phyloP scores from a whole-genome alignment of 1,284 basidiomycete genomes.

The Marasmius fiardii region DNA sequence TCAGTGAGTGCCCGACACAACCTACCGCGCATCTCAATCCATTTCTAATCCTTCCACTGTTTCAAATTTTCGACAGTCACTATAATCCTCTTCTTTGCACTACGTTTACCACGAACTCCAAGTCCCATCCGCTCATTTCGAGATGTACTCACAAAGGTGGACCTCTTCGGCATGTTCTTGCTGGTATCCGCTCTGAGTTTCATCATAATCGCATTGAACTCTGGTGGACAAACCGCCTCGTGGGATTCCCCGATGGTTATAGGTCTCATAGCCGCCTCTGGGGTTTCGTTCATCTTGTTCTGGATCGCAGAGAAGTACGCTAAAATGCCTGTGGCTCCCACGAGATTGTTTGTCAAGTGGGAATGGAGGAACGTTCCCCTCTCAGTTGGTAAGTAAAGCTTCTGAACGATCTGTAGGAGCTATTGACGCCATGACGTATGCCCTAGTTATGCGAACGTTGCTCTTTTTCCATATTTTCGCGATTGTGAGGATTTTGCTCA shows the following conservation, averaged over 20 bases:
- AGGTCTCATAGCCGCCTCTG: constrained; percentile 24
- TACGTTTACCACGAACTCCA: constrained; percentile 19
- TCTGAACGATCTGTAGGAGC: not conserved
- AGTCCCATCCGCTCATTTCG: constrained; percentile 16
- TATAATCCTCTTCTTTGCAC: constrained; percentile 22
- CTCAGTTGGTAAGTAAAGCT: constrained; percentile 21
- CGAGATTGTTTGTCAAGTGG: constrained; percentile 26
- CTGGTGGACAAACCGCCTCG: constrained; percentile 27
- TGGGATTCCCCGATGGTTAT: constrained; percentile 29
- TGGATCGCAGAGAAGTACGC: constrained; percentile 26
- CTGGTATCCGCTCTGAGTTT: constrained; percentile 23
- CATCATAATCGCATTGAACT: constrained; percentile 28
- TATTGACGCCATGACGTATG: constrained; percentile 3
- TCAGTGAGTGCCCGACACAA: constrained; percentile 28
- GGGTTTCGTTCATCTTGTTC: constrained; percentile 22
- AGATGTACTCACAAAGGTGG: constrained; percentile 21
- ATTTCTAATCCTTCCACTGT: too few relatives aligned
- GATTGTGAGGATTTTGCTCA: constrained; percentile 18
- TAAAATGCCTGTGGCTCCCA: constrained; percentile 24
- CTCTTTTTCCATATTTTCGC: constrained; percentile 31
- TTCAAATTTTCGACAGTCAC: constrained; percentile 21
- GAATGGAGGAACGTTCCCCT: constrained; percentile 31
- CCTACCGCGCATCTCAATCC: not conserved
- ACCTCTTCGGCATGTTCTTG: constrained; percentile 23
- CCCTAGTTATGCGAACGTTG: constrained; percentile 22